phyloP scores from a whole-genome alignment of 176 grass and related monocot species.

The Musa acuminata region DNA sequence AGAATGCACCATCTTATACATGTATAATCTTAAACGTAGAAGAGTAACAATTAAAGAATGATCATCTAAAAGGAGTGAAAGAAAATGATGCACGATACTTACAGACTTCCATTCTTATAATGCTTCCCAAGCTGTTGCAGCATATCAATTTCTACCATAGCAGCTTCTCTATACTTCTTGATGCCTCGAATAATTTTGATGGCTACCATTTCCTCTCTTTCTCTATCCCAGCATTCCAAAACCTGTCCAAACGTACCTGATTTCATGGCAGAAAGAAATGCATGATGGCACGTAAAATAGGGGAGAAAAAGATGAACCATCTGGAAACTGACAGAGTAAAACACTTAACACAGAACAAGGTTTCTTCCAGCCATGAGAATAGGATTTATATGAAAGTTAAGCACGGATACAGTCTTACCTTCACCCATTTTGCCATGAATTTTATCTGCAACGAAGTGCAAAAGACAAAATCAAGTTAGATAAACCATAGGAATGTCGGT shows the following conservation, averaged over 20 bases:
- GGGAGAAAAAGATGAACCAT: background rate
- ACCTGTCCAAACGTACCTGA: constrained; percentile 25
- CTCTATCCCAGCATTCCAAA: constrained; percentile 71
- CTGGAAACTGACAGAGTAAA: too few relatives aligned
- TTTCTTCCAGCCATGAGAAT: too few relatives aligned
- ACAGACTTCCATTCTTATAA: too few relatives aligned
- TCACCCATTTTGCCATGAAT: constrained; percentile 91
- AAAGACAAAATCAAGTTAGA: background rate
- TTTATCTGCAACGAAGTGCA: constrained; percentile 38
- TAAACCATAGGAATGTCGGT: background rate
- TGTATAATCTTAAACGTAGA: constrained; percentile 30
- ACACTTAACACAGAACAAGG: too few relatives aligned
- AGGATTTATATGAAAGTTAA: background rate
- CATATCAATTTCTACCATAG: background rate
- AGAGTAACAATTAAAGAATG: constrained; percentile 17
- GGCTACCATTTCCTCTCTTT: constrained; percentile 62
- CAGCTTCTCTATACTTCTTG: constrained; percentile 64
- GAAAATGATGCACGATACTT: background rate
- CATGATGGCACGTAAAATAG: background rate
- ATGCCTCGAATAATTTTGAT: constrained; percentile 68
- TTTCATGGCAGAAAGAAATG: background rate
- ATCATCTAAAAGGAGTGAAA: background rate
- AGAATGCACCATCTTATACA: constrained; percentile 58
- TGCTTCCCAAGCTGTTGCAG: too few relatives aligned
- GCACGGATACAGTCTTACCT: constrained; percentile 37